Evolutionary conservation across 2,329 filamentous ascomycete species (phyloP), one percentile per base, ranked within the genome.

Genomic region (Cercospora brassicicola): DNA sequence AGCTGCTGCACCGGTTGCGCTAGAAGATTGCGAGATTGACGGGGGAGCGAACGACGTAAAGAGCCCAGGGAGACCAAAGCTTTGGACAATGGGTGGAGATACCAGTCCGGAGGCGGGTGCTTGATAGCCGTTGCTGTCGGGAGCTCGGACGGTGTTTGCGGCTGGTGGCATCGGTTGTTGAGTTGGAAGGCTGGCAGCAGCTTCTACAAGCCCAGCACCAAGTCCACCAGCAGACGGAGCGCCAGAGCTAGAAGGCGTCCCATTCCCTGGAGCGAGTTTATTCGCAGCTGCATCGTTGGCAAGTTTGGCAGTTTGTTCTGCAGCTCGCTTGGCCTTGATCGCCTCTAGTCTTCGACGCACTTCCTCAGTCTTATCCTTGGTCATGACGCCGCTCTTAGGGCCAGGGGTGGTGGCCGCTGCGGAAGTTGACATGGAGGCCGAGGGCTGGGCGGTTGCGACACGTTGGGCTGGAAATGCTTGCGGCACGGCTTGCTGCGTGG

Each of bases 261-360:
- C 26, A 20, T n/a, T 45, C n/a, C 36, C 51, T 30, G 18, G 30
- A 20, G 48, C 61, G 11, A 30, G 20, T 45, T 56, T 48, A 3
- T 15, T n/a, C 28, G 33, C 33, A 18, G 59, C 42, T 13, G 59
- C 62, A 30, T 69, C 66, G 23, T 64, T 72, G 23, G 72, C 67
- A 36, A 59, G 60, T 60, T 67, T 70, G n/a, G 55, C 57, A 18
- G 63, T 68, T 60, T 69, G 65, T 62, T 69, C 72, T 31, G 73
- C 71, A 51, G 75, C 73, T 42, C 71, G 73, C 53, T 73, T 67
- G 3, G 74, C 76, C 72, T 88, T 88, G 23, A 95, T 81, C 23
- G 90, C 90, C 68, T 93, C 91, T 76, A 96, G 89, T 72, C 92
- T 93, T 76, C 92, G 87, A 71, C 92, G 88, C 57, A 94, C 84